phyloP scores from a whole-genome alignment of 2,329 filamentous ascomycete genomes.

The Ophiostoma ulmi region DNA sequence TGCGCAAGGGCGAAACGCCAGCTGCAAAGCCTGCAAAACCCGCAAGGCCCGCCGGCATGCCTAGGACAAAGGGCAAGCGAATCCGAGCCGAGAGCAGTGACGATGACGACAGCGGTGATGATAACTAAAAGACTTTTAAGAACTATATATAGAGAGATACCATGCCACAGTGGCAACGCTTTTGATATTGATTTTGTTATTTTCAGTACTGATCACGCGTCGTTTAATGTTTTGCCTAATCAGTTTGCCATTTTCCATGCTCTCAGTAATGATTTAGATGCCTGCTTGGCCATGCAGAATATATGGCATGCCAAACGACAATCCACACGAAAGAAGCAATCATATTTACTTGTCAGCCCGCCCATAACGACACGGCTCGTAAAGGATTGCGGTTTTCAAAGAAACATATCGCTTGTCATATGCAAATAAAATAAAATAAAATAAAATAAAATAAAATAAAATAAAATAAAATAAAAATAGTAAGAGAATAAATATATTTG shows the following conservation, averaged over 20 bases:
- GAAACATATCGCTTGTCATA: background rate
- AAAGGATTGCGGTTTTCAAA: background rate
- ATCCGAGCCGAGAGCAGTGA: conserved; percentile 18
- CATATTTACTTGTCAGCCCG: background rate
- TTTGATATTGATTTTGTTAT: background rate
- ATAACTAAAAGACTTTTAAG: conserved; percentile 12
- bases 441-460: no score
- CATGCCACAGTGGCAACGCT: conserved; percentile 15
- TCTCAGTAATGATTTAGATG: no score
- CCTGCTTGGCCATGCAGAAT: no score
- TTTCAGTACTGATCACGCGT: background rate
- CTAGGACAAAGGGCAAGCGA: conserved; percentile 26
- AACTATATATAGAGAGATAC: conserved; percentile 18
- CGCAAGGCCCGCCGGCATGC: conserved; percentile 21
- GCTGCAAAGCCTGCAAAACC: conserved; percentile 20
- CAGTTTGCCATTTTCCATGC: no score
- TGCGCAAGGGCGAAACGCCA: conserved; percentile 53
- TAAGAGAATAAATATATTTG: background rate
- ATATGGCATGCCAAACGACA: background rate
- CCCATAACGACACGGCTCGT: no score
- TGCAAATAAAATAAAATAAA: background rate
- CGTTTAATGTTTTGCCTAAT: no score
- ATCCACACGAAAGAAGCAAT: background rate
- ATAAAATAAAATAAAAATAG: no score
- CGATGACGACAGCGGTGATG: conserved; percentile 20